Evolutionary conservation across 768 basidiomycete species (phyloP).

Genomic region (Suillus occidentalis): DNA sequence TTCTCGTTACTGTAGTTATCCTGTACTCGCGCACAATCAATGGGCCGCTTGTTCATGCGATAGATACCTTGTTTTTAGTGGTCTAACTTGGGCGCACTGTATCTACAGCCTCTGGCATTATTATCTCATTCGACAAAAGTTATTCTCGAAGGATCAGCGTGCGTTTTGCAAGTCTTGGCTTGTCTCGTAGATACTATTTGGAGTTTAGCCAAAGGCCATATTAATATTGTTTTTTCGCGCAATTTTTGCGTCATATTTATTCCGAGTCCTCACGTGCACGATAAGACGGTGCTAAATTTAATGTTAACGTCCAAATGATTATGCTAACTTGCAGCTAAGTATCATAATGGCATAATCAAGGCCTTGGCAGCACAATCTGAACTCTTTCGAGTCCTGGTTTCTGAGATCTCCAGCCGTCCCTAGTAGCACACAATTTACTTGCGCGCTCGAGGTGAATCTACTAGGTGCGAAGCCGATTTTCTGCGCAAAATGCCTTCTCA

Average conservation of each 20-base stretch:
- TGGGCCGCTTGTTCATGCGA: background rate
- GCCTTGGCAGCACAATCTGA: background rate
- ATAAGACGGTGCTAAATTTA: background rate
- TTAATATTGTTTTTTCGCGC: background rate
- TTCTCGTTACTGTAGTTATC: slow-evolving; percentile 4
- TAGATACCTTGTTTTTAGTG: background rate
- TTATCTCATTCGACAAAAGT: background rate
- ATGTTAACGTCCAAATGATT: background rate
- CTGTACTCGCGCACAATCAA: slow-evolving; percentile 1
- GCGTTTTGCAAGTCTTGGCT: background rate
- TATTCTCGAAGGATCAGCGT: background rate
- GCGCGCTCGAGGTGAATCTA: background rate
- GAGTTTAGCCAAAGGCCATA: background rate
- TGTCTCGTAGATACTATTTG: background rate
- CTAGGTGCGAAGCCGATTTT: background rate
- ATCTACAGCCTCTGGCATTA: background rate
- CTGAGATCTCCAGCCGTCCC: background rate
- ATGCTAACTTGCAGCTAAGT: background rate
- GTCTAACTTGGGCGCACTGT: background rate
- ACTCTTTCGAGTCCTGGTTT: background rate
- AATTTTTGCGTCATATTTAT: background rate
- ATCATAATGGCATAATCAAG: background rate
- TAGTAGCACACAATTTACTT: background rate
- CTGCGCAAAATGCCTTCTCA: background rate
- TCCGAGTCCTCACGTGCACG: background rate